Conservation (phyloP, 2,329 filamentous ascomycete species). For the Hypoxylon sp. region DNA sequence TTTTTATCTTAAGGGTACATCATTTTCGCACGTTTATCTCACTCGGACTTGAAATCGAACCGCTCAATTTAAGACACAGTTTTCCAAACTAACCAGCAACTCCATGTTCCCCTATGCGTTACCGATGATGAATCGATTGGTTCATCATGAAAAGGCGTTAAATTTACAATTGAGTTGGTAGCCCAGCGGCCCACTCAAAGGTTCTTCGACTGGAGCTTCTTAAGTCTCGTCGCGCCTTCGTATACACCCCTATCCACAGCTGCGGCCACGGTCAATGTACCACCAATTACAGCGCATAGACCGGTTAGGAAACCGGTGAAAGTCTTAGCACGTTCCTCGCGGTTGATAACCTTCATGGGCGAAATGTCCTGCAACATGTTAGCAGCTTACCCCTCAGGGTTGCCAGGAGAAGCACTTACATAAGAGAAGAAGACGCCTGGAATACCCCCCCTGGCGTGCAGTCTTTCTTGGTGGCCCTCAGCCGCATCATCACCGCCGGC, state of each 20-base stretch:
- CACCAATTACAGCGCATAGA: slow-evolving; percentile 92
- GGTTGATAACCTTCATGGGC: slow-evolving; percentile 99
- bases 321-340: slow-evolving; percentile 87
- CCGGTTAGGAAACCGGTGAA: slow-evolving; percentile 94
- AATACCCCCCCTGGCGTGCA: slow-evolving; percentile 91
- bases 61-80: slow-evolving; percentile 16
- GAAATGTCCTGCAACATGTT: slow-evolving; percentile 81
- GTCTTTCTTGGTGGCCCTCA: slow-evolving; percentile 90
- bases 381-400: slow-evolving; percentile 33
- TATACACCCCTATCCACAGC: slow-evolving; percentile 92
- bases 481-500: slow-evolving; percentile 84
- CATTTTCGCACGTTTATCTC: neutral
- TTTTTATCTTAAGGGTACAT: neutral
- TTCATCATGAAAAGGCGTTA: slow-evolving; percentile 26
- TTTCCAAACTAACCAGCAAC: slow-evolving; percentile 42
- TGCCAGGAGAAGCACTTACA: slow-evolving; percentile 64
- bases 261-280: slow-evolving; percentile 94
- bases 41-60: neutral
- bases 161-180: slow-evolving; percentile 38
- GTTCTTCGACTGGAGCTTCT: slow-evolving; percentile 82
- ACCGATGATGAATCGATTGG: slow-evolving; percentile 26
- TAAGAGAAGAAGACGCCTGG: slow-evolving; percentile 99
- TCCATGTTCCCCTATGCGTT: slow-evolving; percentile 43
- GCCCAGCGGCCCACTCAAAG: slow-evolving; percentile 51
- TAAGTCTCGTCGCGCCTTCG: slow-evolving; percentile 85